A percentile compares a stretch with the other conserved stretches of the same genome.
Conservation (phyloP, 2,329 filamentous ascomycete species). For the Tricladium varicosporioides region DNA sequence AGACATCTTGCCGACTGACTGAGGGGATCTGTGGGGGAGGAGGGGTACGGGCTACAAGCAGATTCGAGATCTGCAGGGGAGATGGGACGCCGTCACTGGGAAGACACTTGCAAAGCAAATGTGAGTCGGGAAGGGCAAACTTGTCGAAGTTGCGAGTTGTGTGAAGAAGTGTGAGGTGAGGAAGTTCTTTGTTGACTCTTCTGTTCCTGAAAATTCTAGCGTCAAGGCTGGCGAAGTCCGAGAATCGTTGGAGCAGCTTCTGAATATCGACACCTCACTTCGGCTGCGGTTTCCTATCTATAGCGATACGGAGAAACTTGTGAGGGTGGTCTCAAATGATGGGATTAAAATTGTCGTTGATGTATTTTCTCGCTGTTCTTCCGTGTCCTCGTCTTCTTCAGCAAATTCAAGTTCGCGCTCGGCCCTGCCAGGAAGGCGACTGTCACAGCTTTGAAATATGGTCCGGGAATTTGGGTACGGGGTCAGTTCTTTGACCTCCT, state of each 20-base stretch:
- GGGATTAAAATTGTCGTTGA: not conserved
- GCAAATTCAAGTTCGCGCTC: slow-evolving; percentile 24
- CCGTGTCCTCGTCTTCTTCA: slow-evolving; percentile 5
- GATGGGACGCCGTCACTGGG: not conserved
- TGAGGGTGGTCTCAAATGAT: not conserved
- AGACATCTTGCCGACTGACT: slow-evolving; percentile 32
- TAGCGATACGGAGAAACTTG: not conserved
- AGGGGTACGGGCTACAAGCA: not conserved
- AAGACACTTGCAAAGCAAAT: not conserved
- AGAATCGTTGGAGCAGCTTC: not conserved
- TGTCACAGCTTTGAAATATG: slow-evolving; percentile 29
- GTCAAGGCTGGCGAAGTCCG: not conserved
- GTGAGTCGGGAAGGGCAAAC: not conserved
- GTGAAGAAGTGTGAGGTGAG: not conserved
- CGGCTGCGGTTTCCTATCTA: not conserved
- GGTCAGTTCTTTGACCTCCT: slow-evolving; percentile 8
- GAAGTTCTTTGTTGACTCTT: slow-evolving; percentile 9
- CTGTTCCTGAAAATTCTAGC: not conserved
- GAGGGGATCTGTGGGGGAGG: slow-evolving; percentile 3
- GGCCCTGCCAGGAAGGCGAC: slow-evolving; percentile 25
- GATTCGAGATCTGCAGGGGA: not conserved
- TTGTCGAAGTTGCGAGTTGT: not conserved
- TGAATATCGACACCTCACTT: not conserved
- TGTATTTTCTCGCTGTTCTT: not conserved
- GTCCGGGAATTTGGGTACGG: slow-evolving; percentile 4